Base-by-base conservation (phyloP, 306 rosid species). In the Cucumis melo region DNA sequence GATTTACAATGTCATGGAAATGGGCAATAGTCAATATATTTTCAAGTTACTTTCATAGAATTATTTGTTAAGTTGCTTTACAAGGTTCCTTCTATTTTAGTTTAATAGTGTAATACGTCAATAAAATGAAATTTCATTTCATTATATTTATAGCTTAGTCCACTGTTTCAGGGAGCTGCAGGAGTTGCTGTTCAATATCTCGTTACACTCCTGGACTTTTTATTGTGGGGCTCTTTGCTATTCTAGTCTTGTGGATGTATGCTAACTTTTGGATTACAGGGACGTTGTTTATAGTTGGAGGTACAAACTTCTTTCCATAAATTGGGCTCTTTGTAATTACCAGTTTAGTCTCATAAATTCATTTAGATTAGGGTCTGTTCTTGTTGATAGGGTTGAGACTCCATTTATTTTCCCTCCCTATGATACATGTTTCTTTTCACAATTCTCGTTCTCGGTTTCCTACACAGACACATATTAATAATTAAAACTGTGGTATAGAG, bases 261-360 rank as follows among this genome's bases (percentile, higher is more conserved):
- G 99, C 98, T 78, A 92, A 95, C 89, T 89, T 95, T 84, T 92
- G 98, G 99, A 90, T 95, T 83, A 85, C 97, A 8, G 99, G 99
- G 82, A 81, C 85, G 16, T 84, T 95, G 82, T 93, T 95, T 80
- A 80, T 95, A 46, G 92, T 95, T 73, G 99, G 97, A 90, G 99
- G 99, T 95, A 88, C 50, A 81, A 7, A 34, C 29, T 29, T 23
- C 58, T 72, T 83, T 76, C 73, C 75, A 46, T 46, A 11, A 44
- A 12, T 46, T 4, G 5, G 15, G 15, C 51, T 46, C 48, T 42
- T 42, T 42, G 13, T 42, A 46, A 46, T 44, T 44, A 44, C 51
- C 51, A 11, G 51, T 46, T 46, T 46, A 46, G 16, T 46, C 16
- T 12, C 53, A 46, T 32, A n/a, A n/a, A 32, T 46, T 46, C 53